Evolutionary conservation across 164 flowering plant species (phyloP), one percentile per base, ranked within the genome.

Genomic region (Liquidambar formosana): DNA sequence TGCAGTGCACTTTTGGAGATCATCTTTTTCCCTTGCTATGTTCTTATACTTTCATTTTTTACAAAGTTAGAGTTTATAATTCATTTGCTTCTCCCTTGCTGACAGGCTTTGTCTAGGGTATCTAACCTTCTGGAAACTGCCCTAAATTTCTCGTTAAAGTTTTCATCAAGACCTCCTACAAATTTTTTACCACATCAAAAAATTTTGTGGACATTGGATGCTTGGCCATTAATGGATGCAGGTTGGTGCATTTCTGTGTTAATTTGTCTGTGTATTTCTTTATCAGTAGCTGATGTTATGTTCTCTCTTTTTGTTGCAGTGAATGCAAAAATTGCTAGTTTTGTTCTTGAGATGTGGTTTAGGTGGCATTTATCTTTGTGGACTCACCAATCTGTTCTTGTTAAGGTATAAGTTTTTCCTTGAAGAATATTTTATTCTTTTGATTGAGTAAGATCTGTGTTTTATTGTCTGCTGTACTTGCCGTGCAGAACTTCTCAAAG

Each of bases 281-380:
- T 16, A 44, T 69, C 49, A 0, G 27, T 56, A 16, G 12, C 49
- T 49, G 16, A 45, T 44, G 12, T 26, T n/a, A 52, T 57, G 18
- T n/a, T 8, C 33, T n/a, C 25, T 48, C 22, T 63, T 18, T 67
- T 25, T 69, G 22, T 64, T 73, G 28, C 89, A 91, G 98, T 57
- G 63, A 59, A 66, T 67, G 64, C 54, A 48, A 89, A 80, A 63
- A 60, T 89, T 26, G 72, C 88, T 10, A 79, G 89, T 76, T 88
- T 79, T 73, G 76, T 81, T 67, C 87, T 87, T 72, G 99, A 93
- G 64, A 83, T 96, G 91, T 93, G 97, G 99, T 86, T 79, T 63
- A 81, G 75, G 61, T 96, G 99, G 99, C 99, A 96, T 80, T 82
- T 83, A 22, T 84, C 79, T 63, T 69, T 92, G 83, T 96, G 99